Evolutionary conservation across 2,329 filamentous ascomycete species (phyloP), one percentile per base, ranked within the genome.

Genomic region (Apiospora malaysiana): DNA sequence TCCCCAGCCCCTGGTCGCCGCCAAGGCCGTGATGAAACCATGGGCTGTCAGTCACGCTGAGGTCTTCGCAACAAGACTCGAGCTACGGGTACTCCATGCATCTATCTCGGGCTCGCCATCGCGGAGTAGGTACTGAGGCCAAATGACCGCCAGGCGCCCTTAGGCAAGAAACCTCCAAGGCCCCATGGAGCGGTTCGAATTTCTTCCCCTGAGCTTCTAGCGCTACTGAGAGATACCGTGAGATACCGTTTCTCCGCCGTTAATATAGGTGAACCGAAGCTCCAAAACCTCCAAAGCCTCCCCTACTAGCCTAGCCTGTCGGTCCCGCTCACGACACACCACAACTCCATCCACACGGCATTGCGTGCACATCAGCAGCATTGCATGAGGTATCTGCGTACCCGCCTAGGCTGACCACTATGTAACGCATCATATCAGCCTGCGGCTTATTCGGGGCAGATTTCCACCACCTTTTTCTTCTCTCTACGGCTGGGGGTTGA

Each of bases 401-500:
- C 65, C 43, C 43, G 40, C 40, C 65, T 67, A 67, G 56, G 56
- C 56, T 72, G 72, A 72, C 75, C 72, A 73, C 75, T 73, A 76
- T 76, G 77, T 78, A 79, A 76, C 79, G 79, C 80, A 81, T 80
- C 79, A 82, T 78, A 84, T 83, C 82, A 84, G 83, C 82, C 82
- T 84, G 80, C 83, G 83, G 83, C 80, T 82, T 79, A 75, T 83
- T 85, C 83, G 83, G 83, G 79, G 81, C 78, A 80, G 76, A 77
- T 82, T 83, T 79, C 82, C 80, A 81, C 78, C 74, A 76, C 73
- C 79, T 73, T 76, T 63, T 9, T 37, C 12, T 40, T 45, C 21
- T 40, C 73, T 75, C 75, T 74, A 65, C 51, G 46, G 45, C 74
- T 73, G 72, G 71, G 46, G 42, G 63, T 71, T 68, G 68, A 68